These are phyloP conservation scores for Ogataea thermomethanolica DNA, from an alignment of 805 yeast genomes.

Conservation along the genomic window DNA sequence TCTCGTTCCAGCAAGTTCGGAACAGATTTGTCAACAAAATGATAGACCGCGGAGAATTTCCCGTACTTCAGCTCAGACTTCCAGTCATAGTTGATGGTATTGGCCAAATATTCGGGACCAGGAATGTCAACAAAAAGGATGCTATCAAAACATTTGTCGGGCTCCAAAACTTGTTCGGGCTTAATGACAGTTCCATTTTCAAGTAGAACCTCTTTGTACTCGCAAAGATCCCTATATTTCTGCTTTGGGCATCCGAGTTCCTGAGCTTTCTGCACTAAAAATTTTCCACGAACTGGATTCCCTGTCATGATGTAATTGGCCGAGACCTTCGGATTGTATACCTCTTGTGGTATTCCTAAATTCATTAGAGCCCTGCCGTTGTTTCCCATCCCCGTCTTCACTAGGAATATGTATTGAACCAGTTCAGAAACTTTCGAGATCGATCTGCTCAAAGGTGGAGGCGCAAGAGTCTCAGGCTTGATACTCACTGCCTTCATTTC, in stretches of 20 bases:
- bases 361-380: slow-evolving; percentile 19
- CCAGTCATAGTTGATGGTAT: slow-evolving; percentile 29
- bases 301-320: slow-evolving; percentile 69
- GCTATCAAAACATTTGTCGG: slow-evolving; percentile 53
- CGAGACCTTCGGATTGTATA: slow-evolving; percentile 36
- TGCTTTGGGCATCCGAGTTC: slow-evolving; percentile 66
- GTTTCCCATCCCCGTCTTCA: slow-evolving; percentile 4
- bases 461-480: neutral
- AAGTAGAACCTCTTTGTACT: slow-evolving; percentile 54
- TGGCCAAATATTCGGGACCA: slow-evolving; percentile 39
- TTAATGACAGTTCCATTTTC: slow-evolving; percentile 54
- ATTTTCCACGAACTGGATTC: slow-evolving; percentile 71
- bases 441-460: neutral
- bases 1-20: slow-evolving; percentile 39
- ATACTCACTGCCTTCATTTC: slow-evolving; percentile 24
- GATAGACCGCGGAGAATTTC: slow-evolving; percentile 55
- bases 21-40: slow-evolving; percentile 61
- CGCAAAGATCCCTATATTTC: slow-evolving; percentile 53
- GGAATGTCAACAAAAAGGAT: slow-evolving; percentile 77
- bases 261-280: slow-evolving; percentile 61
- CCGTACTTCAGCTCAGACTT: slow-evolving; percentile 9
- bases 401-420: slow-evolving; percentile 28
- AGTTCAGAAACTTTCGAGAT: slow-evolving; percentile 13
- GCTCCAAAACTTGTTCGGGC: slow-evolving; percentile 73
- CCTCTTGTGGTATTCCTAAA: slow-evolving; percentile 23